phyloP scores from a whole-genome alignment of 345 rosid species.

The Ceriops tagal region DNA sequence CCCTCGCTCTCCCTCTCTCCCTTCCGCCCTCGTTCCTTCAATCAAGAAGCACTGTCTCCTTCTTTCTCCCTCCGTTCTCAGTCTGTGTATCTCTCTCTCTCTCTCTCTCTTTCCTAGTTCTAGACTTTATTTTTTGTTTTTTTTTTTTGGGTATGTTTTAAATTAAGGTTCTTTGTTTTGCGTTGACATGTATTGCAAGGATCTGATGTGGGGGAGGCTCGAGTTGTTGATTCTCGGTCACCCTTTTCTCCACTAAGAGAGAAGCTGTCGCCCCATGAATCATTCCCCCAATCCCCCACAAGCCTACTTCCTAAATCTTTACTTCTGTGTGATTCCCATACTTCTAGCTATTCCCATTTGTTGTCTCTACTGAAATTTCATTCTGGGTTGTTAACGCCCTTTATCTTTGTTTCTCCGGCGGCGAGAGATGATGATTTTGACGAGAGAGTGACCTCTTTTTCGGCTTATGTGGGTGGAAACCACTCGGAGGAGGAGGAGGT shows the following conservation, averaged over 20 bases:
- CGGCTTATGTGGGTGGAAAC: conserved; percentile 30
- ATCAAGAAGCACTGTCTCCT: conserved; percentile 1
- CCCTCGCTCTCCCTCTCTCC: no score
- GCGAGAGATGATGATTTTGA: conserved; percentile 18
- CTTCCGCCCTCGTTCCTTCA: neutral
- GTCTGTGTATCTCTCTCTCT: neutral
- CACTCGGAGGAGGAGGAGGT: conserved; percentile 34
- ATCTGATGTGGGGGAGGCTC: conserved; percentile 41
- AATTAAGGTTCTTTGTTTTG: neutral
- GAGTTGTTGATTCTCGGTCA: conserved; percentile 33
- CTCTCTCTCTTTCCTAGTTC: neutral
- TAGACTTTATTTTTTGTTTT: neutral
- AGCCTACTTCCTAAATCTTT: conserved; percentile 20
- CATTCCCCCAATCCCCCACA: conserved; percentile 44
- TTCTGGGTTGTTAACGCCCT: conserved; percentile 47
- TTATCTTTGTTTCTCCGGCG: conserved; percentile 36
- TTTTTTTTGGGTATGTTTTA: neutral
- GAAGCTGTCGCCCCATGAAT: conserved; percentile 32
- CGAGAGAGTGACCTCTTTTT: conserved; percentile 62
- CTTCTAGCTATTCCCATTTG: conserved; percentile 35
- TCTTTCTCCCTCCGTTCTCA: neutral
- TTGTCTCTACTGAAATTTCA: conserved; percentile 58
- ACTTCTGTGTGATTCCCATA: conserved; percentile 26
- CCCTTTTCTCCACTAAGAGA: conserved; percentile 53
- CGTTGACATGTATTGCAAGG: conserved; percentile 21